Evolutionary conservation across 2,329 filamentous ascomycete genomes (phyloP), one percentile per base, ranked within the genome.

Genomic region (Alternaria panax): DNA sequence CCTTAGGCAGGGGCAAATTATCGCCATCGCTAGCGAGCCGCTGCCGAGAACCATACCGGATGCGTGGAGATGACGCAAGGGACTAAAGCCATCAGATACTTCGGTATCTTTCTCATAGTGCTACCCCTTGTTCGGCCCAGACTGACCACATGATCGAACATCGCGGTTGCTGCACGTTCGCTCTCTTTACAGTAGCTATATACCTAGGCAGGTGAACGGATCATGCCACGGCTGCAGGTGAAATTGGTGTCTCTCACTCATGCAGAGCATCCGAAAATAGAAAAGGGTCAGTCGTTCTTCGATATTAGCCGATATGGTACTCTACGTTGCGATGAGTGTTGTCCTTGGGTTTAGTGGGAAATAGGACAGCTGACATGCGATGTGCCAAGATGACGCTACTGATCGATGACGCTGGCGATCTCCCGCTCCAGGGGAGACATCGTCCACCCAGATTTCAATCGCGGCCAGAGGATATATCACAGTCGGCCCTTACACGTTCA

Each of bases 1-100:
- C 45, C 20, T 34, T 25, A 34, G 45, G 28, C 45, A 48, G 45
- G 45, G 45, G 45, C 30, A 48, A 48, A 48, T 48, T 48, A 24
- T 20, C 45, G 25, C 20, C 12, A 36, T 18, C 14, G 45, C 32
- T 48, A 36, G 45, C 45, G 30, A 34, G 20, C 45, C 20, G 20
- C 28, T 30, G 20, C 30, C 45, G 20, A 32, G 36, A n/a, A 48
- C 22, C 20, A 34, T n/a, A n/a, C 32, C 16, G 18, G 12, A 34
- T 36, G n/a, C 14, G 30, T 48, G 45, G 45, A 36, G 45, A 48
- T 48, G 4, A 34, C 30, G 30, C 30, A 20, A 48, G 36, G 20
- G n/a, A 22, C 20, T 36, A 48, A 25, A 24, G 20, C 4, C 8
- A 24, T 24, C 30, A 22, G 45, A 25, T 16, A 7, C 30, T 20